Percentiles rank a stretch among this genome's conserved stretches.
phyloP scores from a whole-genome alignment of 148 eudicot genomes.

The Cornus suecica region DNA sequence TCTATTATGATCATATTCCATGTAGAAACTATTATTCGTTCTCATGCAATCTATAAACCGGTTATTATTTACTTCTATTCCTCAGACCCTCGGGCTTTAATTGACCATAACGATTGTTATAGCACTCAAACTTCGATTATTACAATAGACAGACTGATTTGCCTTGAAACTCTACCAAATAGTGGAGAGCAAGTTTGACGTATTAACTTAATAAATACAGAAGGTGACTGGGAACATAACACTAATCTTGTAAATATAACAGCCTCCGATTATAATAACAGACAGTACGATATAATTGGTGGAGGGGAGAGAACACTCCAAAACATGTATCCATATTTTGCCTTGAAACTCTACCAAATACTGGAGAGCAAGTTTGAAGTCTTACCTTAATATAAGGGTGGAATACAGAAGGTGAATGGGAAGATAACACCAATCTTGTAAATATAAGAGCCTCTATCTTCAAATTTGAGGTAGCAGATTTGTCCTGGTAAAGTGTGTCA shows the following conservation, averaged over 20 bases:
- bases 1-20: not conserved
- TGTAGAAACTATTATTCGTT: not conserved
- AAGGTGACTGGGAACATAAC: slow-evolving; percentile 82
- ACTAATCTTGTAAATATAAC: slow-evolving; percentile 81
- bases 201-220: slow-evolving; percentile 80
- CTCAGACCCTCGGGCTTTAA: not conserved
- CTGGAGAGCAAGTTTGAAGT: not conserved
- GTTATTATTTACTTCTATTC: not conserved
- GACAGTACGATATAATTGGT: no score
- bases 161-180: not conserved
- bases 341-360: not conserved
- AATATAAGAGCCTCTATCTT: slow-evolving; percentile 90
- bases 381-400: slow-evolving; percentile 82
- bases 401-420: slow-evolving; percentile 88
- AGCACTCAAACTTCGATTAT: no score
- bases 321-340: not conserved
- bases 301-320: not conserved
- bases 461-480: slow-evolving; percentile 86
- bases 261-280: no score
- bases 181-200: not conserved
- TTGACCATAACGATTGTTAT: no score
- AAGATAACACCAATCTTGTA: slow-evolving; percentile 75
- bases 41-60: no score
- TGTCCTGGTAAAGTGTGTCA: slow-evolving; percentile 54
- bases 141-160: no score